Percentiles rank a stretch among this genome's conserved stretches.
phyloP scores from a whole-genome alignment of 805 yeast genomes.

The Monosporozyma solicola region DNA sequence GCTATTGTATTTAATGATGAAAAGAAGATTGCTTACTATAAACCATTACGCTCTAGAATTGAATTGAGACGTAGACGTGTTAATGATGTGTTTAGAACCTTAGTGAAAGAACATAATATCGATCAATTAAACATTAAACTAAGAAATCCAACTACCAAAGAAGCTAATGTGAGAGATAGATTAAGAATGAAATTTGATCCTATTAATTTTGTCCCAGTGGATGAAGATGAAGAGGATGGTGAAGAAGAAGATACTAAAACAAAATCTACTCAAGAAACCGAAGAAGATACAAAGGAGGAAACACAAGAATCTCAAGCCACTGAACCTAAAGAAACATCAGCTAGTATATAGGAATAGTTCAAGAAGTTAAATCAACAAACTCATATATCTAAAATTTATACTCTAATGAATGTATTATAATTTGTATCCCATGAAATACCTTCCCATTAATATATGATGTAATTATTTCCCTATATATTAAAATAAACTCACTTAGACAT shows the following conservation, averaged over 20 bases:
- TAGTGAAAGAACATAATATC: conserved; percentile 45
- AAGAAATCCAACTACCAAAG: conserved; percentile 56
- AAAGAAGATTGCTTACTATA: conserved; percentile 56
- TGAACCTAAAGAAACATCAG: not conserved
- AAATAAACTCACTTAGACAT: conserved; percentile 8
- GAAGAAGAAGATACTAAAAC: not conserved
- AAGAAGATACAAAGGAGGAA: conserved; percentile 2
- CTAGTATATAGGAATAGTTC: not conserved
- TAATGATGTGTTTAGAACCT: conserved; percentile 31
- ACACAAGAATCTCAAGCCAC: not conserved
- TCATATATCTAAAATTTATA: not conserved
- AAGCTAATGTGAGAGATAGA: conserved; percentile 47
- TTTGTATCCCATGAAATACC: not conserved
- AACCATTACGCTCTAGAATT: conserved; percentile 68
- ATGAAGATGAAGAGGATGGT: conserved; percentile 10
- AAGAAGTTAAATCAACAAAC: not conserved
- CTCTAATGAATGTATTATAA: not conserved
- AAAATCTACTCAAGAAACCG: not conserved
- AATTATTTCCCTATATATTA: not conserved
- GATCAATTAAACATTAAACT: conserved; percentile 47
- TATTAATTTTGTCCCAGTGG: conserved; percentile 43
- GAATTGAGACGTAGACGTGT: conserved; percentile 82
- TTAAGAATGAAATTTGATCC: conserved; percentile 59
- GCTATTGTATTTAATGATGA: conserved; percentile 51
- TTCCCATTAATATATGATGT: not conserved